Conservation (phyloP, 2,329 filamentous ascomycete genomes). For the Fusarium foetens region DNA sequence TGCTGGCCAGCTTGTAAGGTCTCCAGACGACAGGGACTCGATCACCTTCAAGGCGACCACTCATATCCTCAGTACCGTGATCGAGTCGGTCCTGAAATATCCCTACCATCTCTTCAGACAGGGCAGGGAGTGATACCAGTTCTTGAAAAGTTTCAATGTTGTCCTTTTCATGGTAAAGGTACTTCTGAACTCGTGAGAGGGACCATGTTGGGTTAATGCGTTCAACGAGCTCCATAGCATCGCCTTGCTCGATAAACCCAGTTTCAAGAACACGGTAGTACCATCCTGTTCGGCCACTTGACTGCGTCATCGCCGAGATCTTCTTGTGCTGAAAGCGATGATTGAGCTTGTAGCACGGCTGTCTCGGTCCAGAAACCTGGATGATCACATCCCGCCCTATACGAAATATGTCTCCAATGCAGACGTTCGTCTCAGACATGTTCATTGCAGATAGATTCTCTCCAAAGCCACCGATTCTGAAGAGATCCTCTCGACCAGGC, state of each 20-base stretch:
- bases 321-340: constrained; percentile 36
- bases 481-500: constrained; percentile 19
- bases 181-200: constrained; percentile 14
- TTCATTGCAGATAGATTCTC: constrained; percentile 26
- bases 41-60: constrained; percentile 17
- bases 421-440: constrained; percentile 33
- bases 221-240: constrained; percentile 8
- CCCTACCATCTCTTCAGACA: constrained; percentile 17
- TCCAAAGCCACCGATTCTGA: constrained; percentile 30
- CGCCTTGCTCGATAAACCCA: constrained; percentile 10
- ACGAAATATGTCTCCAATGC: constrained; percentile 29
- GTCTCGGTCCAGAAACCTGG: constrained; percentile 30
- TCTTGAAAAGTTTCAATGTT: constrained; percentile 7
- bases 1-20: constrained; percentile 14
- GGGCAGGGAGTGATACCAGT: background rate
- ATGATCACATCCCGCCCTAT: constrained; percentile 22
- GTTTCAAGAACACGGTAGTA: constrained; percentile 30
- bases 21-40: constrained; percentile 11
- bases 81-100: constrained; percentile 12
- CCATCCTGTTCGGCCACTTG: constrained; percentile 29
- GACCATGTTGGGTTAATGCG: constrained; percentile 23
- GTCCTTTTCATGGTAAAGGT: constrained; percentile 24
- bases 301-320: constrained; percentile 18
- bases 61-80: constrained; percentile 25
- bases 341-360: constrained; percentile 37